A percentile compares a stretch with the other conserved stretches of the same genome.
Conservation (phyloP, 2,329 filamentous ascomycete species). For the Paracorniculantispora psalliotae region DNA sequence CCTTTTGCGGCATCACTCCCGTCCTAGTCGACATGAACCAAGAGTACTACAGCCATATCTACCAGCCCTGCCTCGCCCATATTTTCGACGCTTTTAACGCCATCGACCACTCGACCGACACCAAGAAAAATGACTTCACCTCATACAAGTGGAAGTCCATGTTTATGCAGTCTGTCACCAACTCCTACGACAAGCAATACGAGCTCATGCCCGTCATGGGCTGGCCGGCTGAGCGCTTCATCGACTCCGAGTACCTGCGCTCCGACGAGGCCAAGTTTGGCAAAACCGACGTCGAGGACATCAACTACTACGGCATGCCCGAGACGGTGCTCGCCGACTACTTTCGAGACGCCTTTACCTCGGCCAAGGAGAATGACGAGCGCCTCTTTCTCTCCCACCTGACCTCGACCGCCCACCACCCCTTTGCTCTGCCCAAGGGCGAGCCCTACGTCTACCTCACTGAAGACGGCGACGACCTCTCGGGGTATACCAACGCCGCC, state of each 20-base stretch:
- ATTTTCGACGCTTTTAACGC: conserved; percentile 30
- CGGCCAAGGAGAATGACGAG: conserved; percentile 26
- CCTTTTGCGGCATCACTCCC: conserved; percentile 38
- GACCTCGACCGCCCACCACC: conserved; percentile 32
- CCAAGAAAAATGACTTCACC: conserved; percentile 19
- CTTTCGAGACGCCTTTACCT: conserved; percentile 27
- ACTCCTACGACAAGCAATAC: conserved; percentile 30
- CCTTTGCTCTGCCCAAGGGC: conserved; percentile 25
- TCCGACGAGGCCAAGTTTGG: conserved; percentile 26
- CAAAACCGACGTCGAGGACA: conserved; percentile 24
- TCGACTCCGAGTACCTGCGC: conserved; percentile 27
- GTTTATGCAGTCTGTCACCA: conserved; percentile 30
- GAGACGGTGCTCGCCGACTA: conserved; percentile 29
- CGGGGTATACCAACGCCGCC: conserved; percentile 29
- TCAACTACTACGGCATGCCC: conserved; percentile 32
- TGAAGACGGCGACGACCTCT: conserved; percentile 26
- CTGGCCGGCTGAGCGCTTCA: conserved; percentile 22
- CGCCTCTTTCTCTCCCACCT: conserved; percentile 31
- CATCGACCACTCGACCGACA: conserved; percentile 15
- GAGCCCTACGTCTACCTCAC: conserved; percentile 25
- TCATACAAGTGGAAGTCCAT: conserved; percentile 27
- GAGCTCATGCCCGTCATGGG: conserved; percentile 28
- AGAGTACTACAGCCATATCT: conserved; percentile 36
- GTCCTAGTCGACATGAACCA: conserved; percentile 38
- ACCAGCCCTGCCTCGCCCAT: conserved; percentile 41